Conservation (phyloP, 1,284 basidiomycete species). For the Marasmius oreades region DNA sequence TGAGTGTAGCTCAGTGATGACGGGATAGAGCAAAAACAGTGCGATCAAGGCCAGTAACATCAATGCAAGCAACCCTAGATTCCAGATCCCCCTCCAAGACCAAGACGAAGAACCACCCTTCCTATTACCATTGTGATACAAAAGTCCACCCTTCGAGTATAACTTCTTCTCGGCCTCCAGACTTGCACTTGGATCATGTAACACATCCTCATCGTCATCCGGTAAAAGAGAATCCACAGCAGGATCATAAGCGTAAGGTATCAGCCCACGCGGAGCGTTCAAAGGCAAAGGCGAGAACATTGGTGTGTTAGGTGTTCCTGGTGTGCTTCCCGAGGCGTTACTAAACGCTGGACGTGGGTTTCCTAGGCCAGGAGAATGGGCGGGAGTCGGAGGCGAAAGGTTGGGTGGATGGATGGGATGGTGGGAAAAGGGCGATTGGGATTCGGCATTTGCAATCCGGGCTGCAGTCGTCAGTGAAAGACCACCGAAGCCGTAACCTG, state of each 20-base stretch:
- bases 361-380: slow-evolving; percentile 31
- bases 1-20: slow-evolving; percentile 46
- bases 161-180: slow-evolving; percentile 19
- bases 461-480: not conserved
- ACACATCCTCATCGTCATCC: slow-evolving; percentile 59
- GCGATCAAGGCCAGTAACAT: not conserved
- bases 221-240: slow-evolving; percentile 52
- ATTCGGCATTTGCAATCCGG: not conserved
- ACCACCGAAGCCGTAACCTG: not conserved
- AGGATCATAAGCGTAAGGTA: slow-evolving; percentile 70
- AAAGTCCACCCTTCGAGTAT: not conserved
- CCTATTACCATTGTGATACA: slow-evolving; percentile 5
- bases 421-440: slow-evolving; percentile 9
- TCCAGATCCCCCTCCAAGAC: not conserved
- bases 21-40: slow-evolving; percentile 13
- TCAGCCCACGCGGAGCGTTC: slow-evolving; percentile 39
- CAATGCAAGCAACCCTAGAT: not conserved
- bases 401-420: slow-evolving; percentile 19
- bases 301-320: slow-evolving; percentile 50
- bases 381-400: slow-evolving; percentile 24
- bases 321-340: slow-evolving; percentile 41
- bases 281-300: slow-evolving; percentile 21
- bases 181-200: slow-evolving; percentile 52
- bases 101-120: slow-evolving; percentile 35
- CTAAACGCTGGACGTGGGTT: slow-evolving; percentile 48